Evolutionary conservation across 345 rosid species (phyloP), one percentile per base, ranked within the genome.

Genomic region (Mangifera indica): DNA sequence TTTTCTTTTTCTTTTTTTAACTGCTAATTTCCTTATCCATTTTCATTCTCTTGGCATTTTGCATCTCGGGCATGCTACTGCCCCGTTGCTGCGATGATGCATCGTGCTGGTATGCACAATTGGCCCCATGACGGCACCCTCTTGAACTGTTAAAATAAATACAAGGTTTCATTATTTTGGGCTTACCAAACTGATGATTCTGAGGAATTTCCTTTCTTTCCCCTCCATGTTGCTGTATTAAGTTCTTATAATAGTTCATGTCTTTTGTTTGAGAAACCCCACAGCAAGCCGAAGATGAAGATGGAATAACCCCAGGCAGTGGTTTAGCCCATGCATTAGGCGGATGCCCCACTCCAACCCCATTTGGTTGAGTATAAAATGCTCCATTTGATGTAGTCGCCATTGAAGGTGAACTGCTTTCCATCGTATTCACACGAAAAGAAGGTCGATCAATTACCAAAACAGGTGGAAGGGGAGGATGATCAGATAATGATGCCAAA

Each of bases 141-240:
- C 94, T 86, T 44, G 94, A 62, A 65, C 85, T 96, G 81, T 96
- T 96, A 77, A 87, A 96, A 82, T 87, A 96, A 69, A 88, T 73
- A 83, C 99, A 96, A 14, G 98, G 94, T 84, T 85, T 96, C 96
- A 87, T 91, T 66, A 89, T 83, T 84, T 85, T 96, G 6, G 79
- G 88, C 84, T 86, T 71, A 40, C 78, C 70, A 60, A 77, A 82
- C 55, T 80, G 94, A 70, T 83, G 91, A 24, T 82, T 66, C 71
- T 83, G 91, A 21, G 83, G 64, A 32, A 78, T 74, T 70, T 91
- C 98, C 69, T 83, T 92, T 78, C 93, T 87, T 63, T 96, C 99
- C 24, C 85, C 99, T 52, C 99, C 99, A 75, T 95, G 99, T 63
- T 91, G 96, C 86, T 95, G 98, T 75, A 95, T 93, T 88, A 95